These are phyloP conservation scores for Acacia melanoxylon DNA, from an alignment of 306 rosid species.

Conservation along the genomic window DNA sequence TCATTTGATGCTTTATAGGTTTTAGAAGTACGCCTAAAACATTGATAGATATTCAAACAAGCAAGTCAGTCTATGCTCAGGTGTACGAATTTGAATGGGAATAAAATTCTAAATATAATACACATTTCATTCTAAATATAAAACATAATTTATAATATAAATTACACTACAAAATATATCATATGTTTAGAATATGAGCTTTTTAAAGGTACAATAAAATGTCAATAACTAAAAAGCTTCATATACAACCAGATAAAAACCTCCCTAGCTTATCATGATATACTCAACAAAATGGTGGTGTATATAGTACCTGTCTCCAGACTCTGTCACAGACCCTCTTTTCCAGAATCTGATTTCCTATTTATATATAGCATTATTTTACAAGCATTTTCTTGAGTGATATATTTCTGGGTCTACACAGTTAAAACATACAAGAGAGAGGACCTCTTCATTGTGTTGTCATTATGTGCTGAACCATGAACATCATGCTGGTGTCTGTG, in stretches of 20 bases:
- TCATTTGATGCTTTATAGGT: constrained; percentile 32
- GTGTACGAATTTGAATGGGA: not conserved
- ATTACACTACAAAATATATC: no score
- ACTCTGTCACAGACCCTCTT: not conserved
- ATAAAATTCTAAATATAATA: not conserved
- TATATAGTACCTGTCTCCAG: not conserved
- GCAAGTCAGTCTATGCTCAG: not conserved
- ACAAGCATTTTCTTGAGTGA: not conserved
- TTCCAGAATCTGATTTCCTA: not conserved
- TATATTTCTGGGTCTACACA: not conserved
- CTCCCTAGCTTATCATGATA: not conserved
- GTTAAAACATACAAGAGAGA: not conserved
- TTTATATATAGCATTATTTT: not conserved
- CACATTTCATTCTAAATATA: no score
- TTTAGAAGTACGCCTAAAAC: not conserved
- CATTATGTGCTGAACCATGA: not conserved
- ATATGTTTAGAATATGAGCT: no score
- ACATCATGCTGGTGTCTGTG: not conserved
- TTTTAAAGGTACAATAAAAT: not conserved
- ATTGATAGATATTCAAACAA: not conserved
- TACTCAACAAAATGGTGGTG: not conserved
- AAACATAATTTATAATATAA: no score
- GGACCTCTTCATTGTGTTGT: not conserved
- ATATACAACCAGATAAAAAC: not conserved
- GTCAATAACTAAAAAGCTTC: constrained; percentile 5